These are phyloP conservation scores for Begonia masoniana DNA, from an alignment of 306 rosid genomes.

Conservation along the genomic window DNA sequence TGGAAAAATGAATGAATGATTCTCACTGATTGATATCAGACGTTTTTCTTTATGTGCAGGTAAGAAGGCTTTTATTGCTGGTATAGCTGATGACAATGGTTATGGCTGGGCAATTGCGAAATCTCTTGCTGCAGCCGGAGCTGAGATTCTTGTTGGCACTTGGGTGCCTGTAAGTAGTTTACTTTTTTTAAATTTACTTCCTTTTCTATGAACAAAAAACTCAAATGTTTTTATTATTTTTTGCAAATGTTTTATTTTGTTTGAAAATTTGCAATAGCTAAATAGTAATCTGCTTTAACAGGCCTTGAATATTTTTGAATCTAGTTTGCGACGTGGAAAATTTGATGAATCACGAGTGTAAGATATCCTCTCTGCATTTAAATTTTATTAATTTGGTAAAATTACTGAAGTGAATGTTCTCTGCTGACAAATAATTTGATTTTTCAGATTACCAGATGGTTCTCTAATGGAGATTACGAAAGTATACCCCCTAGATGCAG, in stretches of 20 bases:
- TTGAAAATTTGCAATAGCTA: not conserved
- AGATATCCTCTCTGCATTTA: constrained; percentile 7
- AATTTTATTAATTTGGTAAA: constrained; percentile 2
- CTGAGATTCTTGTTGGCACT: constrained; percentile 88
- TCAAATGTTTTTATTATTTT: not conserved
- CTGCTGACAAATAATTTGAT: constrained; percentile 15
- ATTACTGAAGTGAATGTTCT: not conserved
- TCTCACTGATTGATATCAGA: not conserved
- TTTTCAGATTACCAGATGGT: constrained; percentile 73
- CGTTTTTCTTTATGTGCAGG: constrained; percentile 27
- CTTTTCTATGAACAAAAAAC: not conserved
- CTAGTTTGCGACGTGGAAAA: constrained; percentile 83
- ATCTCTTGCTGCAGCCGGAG: constrained; percentile 93
- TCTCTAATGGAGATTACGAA: constrained; percentile 75
- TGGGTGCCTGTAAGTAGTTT: constrained; percentile 84
- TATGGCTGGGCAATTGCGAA: constrained; percentile 97
- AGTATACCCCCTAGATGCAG: constrained; percentile 87
- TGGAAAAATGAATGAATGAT: not conserved
- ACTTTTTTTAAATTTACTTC: not conserved
- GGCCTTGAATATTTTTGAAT: constrained; percentile 90
- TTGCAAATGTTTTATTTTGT: constrained; percentile 3
- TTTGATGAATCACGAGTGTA: constrained; percentile 79
- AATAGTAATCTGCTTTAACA: constrained; percentile 17
- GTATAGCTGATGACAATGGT: constrained; percentile 89
- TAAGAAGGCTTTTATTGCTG: constrained; percentile 87